These are phyloP conservation scores for Purshia tridentata DNA, from an alignment of 306 rosid genomes.

Conservation along the genomic window DNA sequence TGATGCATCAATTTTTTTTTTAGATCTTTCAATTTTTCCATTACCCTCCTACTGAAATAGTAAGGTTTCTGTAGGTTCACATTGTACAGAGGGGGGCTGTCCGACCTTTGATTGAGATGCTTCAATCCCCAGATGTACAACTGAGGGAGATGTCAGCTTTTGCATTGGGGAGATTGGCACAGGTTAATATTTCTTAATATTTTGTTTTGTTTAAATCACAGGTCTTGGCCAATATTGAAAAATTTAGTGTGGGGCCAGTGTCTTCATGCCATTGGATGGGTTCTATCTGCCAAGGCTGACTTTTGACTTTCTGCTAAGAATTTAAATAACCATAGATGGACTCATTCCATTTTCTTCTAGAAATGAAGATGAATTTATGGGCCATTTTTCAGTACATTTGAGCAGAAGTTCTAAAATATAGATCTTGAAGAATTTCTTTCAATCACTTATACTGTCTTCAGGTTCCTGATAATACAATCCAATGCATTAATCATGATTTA, in stretches of 20 bases:
- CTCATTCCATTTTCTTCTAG: neutral
- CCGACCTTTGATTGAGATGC: slow-evolving; percentile 94
- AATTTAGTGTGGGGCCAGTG: neutral
- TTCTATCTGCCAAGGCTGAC: neutral
- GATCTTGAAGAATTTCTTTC: neutral
- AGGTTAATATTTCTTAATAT: slow-evolving; percentile 46
- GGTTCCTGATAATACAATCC: neutral
- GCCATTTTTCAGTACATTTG: neutral
- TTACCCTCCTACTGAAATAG: slow-evolving; percentile 7
- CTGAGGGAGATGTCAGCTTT: slow-evolving; percentile 98
- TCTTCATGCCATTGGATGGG: neutral
- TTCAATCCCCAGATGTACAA: slow-evolving; percentile 88
- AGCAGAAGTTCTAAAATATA: neutral
- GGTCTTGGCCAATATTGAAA: neutral
- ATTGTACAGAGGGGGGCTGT: slow-evolving; percentile 99
- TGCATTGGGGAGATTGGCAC: slow-evolving; percentile 97
- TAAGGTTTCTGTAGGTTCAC: slow-evolving; percentile 63
- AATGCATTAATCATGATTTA: neutral
- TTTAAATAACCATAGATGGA: neutral
- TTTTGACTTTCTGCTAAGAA: neutral
- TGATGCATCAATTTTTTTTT: slow-evolving; percentile 14
- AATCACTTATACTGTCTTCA: neutral
- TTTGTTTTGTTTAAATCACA: neutral
- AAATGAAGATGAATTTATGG: neutral
- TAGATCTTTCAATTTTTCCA: neutral